Conservation (phyloP, 2,329 filamentous ascomycete genomes). For the Boeremia exigua region DNA sequence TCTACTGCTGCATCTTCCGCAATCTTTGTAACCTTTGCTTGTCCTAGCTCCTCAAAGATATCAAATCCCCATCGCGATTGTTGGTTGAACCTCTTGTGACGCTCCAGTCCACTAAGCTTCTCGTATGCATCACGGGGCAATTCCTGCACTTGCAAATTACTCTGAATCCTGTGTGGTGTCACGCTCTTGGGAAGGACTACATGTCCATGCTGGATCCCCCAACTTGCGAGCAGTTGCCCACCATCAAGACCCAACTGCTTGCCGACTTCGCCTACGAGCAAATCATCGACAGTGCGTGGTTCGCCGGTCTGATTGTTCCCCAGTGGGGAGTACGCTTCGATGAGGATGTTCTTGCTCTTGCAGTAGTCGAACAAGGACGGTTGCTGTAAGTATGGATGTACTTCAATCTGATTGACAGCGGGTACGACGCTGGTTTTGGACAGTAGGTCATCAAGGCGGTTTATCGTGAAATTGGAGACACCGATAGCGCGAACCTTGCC, state of each 20-base stretch:
- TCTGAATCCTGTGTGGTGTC: constrained; percentile 72
- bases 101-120: constrained; percentile 59
- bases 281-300: constrained; percentile 58
- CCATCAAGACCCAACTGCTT: constrained; percentile 65
- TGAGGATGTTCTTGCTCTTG: constrained; percentile 73
- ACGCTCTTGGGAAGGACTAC: constrained; percentile 85
- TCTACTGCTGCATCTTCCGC: constrained; percentile 25
- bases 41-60: constrained; percentile 34
- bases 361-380: constrained; percentile 68
- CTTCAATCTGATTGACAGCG: constrained; percentile 79
- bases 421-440: constrained; percentile 67
- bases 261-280: constrained; percentile 24
- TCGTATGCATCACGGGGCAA: constrained; percentile 73
- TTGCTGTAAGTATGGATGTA: constrained; percentile 62
- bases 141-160: constrained; percentile 71
- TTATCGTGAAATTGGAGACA: constrained; percentile 82
- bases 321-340: constrained; percentile 74
- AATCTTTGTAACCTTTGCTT: constrained; percentile 28
- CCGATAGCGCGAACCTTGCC: constrained; percentile 79
- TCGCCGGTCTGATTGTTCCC: constrained; percentile 67
- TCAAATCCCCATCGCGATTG: constrained; percentile 34
- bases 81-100: constrained; percentile 34
- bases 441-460: constrained; percentile 73
- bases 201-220: constrained; percentile 80
- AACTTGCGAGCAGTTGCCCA: constrained; percentile 77